phyloP scores from a whole-genome alignment of 768 basidiomycete genomes.

The Russula sp. region DNA sequence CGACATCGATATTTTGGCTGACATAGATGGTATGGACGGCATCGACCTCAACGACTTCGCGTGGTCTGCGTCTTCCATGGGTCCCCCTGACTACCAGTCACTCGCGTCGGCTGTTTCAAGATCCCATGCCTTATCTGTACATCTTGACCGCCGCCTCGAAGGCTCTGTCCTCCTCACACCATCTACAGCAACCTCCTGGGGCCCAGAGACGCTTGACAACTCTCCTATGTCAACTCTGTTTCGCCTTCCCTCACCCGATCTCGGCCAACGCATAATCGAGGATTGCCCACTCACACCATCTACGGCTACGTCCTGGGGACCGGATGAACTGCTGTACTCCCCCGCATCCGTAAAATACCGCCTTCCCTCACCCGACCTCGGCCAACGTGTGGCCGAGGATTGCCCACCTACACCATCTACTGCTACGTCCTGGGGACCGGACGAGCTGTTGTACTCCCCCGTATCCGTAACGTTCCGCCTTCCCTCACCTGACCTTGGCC shows the following conservation, averaged over 20 bases:
- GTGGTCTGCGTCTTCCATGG: constrained; percentile 63
- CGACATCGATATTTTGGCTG: constrained; percentile 19
- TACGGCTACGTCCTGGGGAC: constrained; percentile 21
- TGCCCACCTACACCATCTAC: constrained; percentile 24
- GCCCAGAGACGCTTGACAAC: constrained; percentile 19
- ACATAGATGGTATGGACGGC: constrained; percentile 33
- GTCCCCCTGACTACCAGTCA: constrained; percentile 44
- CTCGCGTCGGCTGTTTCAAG: constrained; percentile 34
- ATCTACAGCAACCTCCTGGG: constrained; percentile 25
- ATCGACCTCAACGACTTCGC: constrained; percentile 57
- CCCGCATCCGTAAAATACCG: constrained; percentile 11
- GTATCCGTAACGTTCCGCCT: constrained; percentile 8
- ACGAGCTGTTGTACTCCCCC: constrained; percentile 17
- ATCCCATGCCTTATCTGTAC: constrained; percentile 43
- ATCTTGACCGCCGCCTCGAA: constrained; percentile 43
- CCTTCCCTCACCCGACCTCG: constrained; percentile 30
- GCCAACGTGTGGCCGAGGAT: constrained; percentile 46
- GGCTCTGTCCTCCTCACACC: constrained; percentile 51
- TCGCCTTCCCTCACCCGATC: constrained; percentile 27
- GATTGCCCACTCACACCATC: constrained; percentile 26
- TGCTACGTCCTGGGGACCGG: constrained; percentile 19
- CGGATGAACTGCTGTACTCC: constrained; percentile 15
- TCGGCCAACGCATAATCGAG: constrained; percentile 25
- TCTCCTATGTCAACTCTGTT: constrained; percentile 13
- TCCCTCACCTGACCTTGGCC: constrained; percentile 32